Evolutionary conservation across 305 asterid species (phyloP).

Genomic region (Fraxinus latifolia): DNA sequence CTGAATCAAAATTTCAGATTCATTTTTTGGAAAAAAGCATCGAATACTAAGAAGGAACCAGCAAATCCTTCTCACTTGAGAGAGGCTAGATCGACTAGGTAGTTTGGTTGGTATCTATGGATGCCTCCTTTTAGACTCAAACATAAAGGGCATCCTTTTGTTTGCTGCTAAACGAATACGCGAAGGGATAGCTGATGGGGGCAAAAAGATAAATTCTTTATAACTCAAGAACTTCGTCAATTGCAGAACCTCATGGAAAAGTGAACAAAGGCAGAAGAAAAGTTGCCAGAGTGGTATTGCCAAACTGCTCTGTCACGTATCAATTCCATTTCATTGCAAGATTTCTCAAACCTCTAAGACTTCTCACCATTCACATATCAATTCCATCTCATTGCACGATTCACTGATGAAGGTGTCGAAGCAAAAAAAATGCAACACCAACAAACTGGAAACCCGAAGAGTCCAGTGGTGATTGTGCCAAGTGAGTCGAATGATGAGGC

Average conservation of each 20-base stretch:
- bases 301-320: neutral
- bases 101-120: neutral
- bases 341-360: constrained; percentile 17
- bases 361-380: neutral
- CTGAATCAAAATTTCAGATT: neutral
- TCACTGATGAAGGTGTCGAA: constrained; percentile 51
- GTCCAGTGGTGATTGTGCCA: constrained; percentile 51
- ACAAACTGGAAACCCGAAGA: constrained; percentile 83
- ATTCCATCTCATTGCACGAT: constrained; percentile 8
- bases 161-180: neutral
- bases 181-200: neutral
- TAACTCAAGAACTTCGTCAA: neutral
- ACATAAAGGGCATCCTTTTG: neutral
- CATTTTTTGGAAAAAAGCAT: neutral
- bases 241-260: neutral
- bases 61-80: neutral
- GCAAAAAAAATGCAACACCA: constrained; percentile 67
- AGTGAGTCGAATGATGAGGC: constrained; percentile 52
- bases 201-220: neutral
- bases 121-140: neutral
- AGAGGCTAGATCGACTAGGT: neutral
- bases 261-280: neutral
- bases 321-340: neutral
- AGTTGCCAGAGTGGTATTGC: neutral
- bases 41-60: neutral